phyloP scores from a whole-genome alignment of 768 basidiomycete genomes.

The Rhodosporidiobolus odoratus region DNA sequence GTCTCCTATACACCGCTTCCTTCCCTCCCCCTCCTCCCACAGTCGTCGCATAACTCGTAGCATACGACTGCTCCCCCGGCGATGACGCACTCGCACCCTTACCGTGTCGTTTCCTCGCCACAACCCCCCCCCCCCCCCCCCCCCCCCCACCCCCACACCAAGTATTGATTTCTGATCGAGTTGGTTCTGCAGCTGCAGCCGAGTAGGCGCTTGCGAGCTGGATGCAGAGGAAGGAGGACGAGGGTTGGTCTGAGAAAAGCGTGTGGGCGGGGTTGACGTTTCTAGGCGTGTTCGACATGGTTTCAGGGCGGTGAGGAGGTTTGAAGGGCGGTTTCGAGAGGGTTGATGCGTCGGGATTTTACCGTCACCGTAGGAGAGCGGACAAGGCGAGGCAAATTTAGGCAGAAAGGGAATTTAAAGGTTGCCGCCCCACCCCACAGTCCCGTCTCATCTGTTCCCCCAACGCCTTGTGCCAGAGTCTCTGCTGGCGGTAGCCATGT shows the following conservation, averaged over 20 bases:
- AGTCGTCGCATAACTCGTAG: conserved; percentile 3
- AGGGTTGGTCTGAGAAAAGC: background rate
- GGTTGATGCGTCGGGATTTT: background rate
- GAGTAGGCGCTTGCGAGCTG: conserved; percentile 49
- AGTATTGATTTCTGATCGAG: conserved; percentile 45
- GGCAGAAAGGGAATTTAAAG: too few relatives aligned
- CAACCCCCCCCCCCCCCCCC: too few relatives aligned
- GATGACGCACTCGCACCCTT: conserved; percentile 32
- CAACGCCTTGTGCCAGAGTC: background rate
- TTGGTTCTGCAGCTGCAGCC: conserved; percentile 47
- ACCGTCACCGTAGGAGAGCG: too few relatives aligned
- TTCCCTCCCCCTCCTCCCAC: too few relatives aligned
- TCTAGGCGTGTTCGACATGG: too few relatives aligned
- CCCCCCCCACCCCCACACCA: conserved; percentile 43
- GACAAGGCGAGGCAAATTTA: too few relatives aligned
- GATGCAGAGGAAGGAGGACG: background rate
- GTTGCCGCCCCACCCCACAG: background rate
- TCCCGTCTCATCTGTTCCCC: background rate
- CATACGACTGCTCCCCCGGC: too few relatives aligned
- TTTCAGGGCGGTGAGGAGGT: too few relatives aligned
- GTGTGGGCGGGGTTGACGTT: background rate
- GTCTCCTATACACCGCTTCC: conserved; percentile 32
- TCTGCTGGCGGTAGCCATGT: background rate
- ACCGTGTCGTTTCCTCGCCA: conserved; percentile 18
- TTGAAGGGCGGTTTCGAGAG: too few relatives aligned